Percentiles rank a stretch among this genome's conserved stretches.
These are phyloP conservation scores for Ascomycota sp. DNA, from an alignment of 2,329 filamentous ascomycete species.

Conservation along the genomic window DNA sequence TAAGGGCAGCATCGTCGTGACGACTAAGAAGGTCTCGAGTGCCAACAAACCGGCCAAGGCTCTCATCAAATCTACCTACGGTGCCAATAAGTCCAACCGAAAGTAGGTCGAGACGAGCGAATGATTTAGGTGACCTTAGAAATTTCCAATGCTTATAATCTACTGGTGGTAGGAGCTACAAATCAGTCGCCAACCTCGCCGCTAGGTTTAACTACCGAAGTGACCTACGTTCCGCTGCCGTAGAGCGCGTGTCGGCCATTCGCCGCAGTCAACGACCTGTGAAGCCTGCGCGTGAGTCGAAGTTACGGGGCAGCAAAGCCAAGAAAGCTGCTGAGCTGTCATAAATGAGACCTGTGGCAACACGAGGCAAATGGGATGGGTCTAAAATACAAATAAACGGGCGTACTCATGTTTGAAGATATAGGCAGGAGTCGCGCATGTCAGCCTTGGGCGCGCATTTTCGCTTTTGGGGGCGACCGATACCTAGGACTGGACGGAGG, in stretches of 20 bases:
- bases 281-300: slow-evolving; percentile 54
- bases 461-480: no score
- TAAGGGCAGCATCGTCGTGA: slow-evolving; percentile 61
- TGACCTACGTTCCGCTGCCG: slow-evolving; percentile 57
- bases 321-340: slow-evolving; percentile 44
- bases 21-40: slow-evolving; percentile 64
- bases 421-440: no score
- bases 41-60: slow-evolving; percentile 52
- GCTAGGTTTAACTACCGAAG: slow-evolving; percentile 73
- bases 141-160: no score
- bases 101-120: slow-evolving; percentile 33
- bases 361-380: no score
- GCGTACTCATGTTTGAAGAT: no score
- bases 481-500: no score
- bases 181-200: slow-evolving; percentile 60
- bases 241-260: slow-evolving; percentile 74
- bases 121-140: no score
- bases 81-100: slow-evolving; percentile 52
- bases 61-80: slow-evolving; percentile 46
- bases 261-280: slow-evolving; percentile 57
- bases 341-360: no score
- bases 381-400: no score
- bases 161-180: slow-evolving; percentile 53
- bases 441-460: no score
- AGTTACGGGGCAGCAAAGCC: slow-evolving; percentile 64